phyloP scores from a whole-genome alignment of 1,284 basidiomycete species.

The Boletus sp. region DNA sequence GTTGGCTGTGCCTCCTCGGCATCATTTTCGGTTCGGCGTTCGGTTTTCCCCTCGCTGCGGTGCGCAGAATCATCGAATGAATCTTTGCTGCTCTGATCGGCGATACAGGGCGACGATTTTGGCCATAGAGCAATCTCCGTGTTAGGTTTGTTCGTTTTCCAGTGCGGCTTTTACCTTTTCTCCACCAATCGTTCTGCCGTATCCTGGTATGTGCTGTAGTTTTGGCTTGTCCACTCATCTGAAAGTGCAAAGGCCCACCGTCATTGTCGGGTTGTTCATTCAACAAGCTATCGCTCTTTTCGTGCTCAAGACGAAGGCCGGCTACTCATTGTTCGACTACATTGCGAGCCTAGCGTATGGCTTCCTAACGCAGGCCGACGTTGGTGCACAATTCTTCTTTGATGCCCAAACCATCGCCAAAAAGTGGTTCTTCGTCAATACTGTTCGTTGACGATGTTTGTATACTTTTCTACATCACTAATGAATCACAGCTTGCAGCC shows the following conservation, averaged over 20 bases:
- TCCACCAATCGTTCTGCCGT: conserved; percentile 60
- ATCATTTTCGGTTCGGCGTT: conserved; percentile 81
- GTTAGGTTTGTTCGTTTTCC: conserved; percentile 74
- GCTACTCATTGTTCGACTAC: conserved; percentile 79
- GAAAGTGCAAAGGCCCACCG: conserved; percentile 56
- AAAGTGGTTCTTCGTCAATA: conserved; percentile 80
- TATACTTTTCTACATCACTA: conserved; percentile 6
- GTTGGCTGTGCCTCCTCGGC: conserved; percentile 70
- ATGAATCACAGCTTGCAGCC: conserved; percentile 49
- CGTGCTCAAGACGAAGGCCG: conserved; percentile 77
- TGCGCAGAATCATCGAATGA: conserved; percentile 31
- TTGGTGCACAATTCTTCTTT: conserved; percentile 78
- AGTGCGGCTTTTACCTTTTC: conserved; percentile 62
- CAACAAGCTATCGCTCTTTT: conserved; percentile 84
- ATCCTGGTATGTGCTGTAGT: conserved; percentile 50
- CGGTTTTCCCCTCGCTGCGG: conserved; percentile 62
- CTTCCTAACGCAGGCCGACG: conserved; percentile 60
- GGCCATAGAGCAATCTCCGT: conserved; percentile 81
- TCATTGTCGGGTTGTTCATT: conserved; percentile 79
- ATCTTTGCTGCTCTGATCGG: conserved; percentile 9
- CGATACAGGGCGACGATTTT: conserved; percentile 55
- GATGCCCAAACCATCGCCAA: conserved; percentile 54
- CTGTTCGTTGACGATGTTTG: conserved; percentile 39
- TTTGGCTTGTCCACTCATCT: conserved; percentile 2
- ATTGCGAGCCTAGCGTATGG: conserved; percentile 72